Percentiles rank a stretch among this genome's conserved stretches.
phyloP scores from a whole-genome alignment of 2,329 filamentous ascomycete species.

The Botryotinia globosa region DNA sequence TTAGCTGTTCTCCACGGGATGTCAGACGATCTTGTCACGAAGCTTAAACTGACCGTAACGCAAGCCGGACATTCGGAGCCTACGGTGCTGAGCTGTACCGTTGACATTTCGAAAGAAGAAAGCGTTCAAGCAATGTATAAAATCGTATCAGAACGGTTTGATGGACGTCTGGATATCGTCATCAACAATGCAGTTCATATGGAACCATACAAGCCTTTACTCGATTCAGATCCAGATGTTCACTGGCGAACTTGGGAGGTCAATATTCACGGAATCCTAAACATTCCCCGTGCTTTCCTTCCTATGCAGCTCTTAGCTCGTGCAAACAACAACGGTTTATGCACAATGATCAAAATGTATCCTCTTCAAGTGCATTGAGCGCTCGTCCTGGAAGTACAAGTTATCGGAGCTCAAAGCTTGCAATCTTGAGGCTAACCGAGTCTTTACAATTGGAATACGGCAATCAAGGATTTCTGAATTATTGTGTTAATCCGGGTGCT shows the following conservation, averaged over 20 bases:
- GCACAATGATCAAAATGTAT: conserved; percentile 51
- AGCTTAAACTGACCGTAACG: conserved; percentile 3
- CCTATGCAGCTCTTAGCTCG: conserved; percentile 25
- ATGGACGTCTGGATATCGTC: conserved; percentile 28
- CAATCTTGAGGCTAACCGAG: conserved; percentile 50
- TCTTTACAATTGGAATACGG: conserved; percentile 47
- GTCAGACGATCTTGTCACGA: background rate
- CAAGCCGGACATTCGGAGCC: conserved; percentile 8
- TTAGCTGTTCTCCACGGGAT: too few species aligned
- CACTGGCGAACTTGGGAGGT: conserved; percentile 29
- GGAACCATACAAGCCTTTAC: conserved; percentile 14
- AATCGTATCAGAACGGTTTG: background rate
- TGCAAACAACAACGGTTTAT: conserved; percentile 31
- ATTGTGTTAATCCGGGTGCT: conserved; percentile 43
- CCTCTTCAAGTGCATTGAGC: conserved; percentile 43
- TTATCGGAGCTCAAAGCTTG: conserved; percentile 51
- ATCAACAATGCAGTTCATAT: conserved; percentile 31
- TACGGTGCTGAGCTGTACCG: background rate
- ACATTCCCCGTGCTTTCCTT: conserved; percentile 23
- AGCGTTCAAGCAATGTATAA: conserved; percentile 6
- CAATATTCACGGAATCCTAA: conserved; percentile 27
- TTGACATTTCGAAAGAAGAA: conserved; percentile 5
- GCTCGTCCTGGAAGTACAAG: conserved; percentile 39
- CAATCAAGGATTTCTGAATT: conserved; percentile 43
- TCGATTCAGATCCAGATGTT: conserved; percentile 22